A percentile compares a stretch with the other conserved stretches of the same genome.
Evolutionary conservation across 306 rosid genomes (phyloP).

Genomic region (Fragaria nilgerrensis): DNA sequence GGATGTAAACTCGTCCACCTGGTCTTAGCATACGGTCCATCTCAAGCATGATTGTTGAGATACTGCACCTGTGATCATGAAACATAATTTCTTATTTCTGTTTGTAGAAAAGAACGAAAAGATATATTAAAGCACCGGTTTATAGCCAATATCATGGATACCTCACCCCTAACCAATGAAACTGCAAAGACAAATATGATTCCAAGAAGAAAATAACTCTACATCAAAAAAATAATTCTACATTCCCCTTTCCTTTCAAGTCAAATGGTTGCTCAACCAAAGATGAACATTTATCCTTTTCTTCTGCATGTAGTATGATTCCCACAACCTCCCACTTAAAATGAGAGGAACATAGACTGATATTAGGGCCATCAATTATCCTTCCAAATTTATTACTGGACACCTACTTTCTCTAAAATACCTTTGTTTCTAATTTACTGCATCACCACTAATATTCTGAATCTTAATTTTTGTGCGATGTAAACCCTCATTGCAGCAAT

Average conservation of each 20-base stretch:
- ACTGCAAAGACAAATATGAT: background rate
- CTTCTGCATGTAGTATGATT: background rate
- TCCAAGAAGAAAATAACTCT: background rate
- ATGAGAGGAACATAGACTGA: background rate
- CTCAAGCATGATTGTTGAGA: constrained; percentile 91
- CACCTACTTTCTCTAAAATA: background rate
- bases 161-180: background rate
- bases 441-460: background rate
- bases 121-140: background rate
- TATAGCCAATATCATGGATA: background rate
- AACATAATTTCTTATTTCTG: background rate
- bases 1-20: constrained; percentile 75
- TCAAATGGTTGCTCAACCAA: background rate
- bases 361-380: background rate
- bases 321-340: background rate
- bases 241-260: background rate
- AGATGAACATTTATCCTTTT: background rate
- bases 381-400: background rate
- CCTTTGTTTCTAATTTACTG: background rate
- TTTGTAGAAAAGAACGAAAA: background rate
- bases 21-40: constrained; percentile 96
- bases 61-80: constrained; percentile 54
- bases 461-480: background rate
- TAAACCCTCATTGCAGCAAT: background rate
- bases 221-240: background rate